A percentile compares a stretch with the other conserved stretches of the same genome.
Conservation (phyloP, 148 eudicot genomes). For the Diospyros lotus region DNA sequence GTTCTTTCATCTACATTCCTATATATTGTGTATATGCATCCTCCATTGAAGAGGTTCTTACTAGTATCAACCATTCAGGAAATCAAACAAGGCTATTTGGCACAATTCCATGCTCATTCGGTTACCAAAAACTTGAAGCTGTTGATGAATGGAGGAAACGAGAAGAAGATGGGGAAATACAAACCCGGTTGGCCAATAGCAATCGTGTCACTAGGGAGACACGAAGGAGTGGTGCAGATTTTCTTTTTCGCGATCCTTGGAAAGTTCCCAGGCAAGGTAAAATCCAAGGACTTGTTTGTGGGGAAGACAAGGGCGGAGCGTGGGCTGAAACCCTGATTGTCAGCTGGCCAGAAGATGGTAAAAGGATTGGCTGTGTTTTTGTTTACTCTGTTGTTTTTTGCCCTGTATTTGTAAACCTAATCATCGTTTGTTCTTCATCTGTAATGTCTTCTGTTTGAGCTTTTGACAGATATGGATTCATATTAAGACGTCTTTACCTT, state of each 20-base stretch:
- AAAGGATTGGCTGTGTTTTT: too few relatives aligned
- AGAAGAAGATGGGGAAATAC: conserved; percentile 25
- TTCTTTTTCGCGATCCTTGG: conserved; percentile 35
- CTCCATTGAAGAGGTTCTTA: not conserved
- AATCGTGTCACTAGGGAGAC: conserved; percentile 43
- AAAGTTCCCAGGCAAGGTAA: conserved; percentile 37
- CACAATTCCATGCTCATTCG: conserved; percentile 40
- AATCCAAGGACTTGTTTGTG: conserved; percentile 52
- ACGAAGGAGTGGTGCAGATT: conserved; percentile 41
- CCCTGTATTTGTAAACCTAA: too few relatives aligned
- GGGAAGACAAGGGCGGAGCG: conserved; percentile 40
- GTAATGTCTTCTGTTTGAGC: too few relatives aligned
- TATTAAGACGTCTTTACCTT: too few relatives aligned
- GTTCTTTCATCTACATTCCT: not conserved
- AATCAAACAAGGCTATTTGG: conserved; percentile 50
- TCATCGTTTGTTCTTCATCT: too few relatives aligned
- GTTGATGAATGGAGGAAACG: conserved; percentile 27
- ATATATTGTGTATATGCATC: too few relatives aligned
- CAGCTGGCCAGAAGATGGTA: too few relatives aligned
- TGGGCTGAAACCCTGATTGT: conserved; percentile 14
- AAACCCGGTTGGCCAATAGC: conserved; percentile 35
- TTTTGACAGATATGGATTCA: too few relatives aligned
- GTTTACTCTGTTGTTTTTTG: too few relatives aligned
- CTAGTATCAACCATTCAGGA: conserved; percentile 23
- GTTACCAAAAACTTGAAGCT: conserved; percentile 35